Evolutionary conservation across 331 rosid species (phyloP), one percentile per base, ranked within the genome.

Genomic region (Dryas integrifolia): DNA sequence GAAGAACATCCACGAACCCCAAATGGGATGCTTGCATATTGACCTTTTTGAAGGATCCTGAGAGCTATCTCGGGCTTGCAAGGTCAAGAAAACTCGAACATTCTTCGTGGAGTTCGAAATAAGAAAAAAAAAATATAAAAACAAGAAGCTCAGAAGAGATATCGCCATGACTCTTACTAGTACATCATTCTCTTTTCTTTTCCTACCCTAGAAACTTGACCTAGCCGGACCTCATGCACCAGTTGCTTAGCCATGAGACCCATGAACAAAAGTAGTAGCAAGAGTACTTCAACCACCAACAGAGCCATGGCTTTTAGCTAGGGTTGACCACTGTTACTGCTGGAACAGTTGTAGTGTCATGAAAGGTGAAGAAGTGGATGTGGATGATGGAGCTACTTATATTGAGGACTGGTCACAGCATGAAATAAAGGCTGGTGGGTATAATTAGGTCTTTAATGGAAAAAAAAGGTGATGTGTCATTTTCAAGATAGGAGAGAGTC

Each of bases 111-210:
- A 72, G 35, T 62, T 38, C 0, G 11, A 77, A 73, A 47, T 43
- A 76, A 2, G 2, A 77, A 84, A 51, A 3, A 0, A 72, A 50
- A 14, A 9, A 49, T 0, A 0, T 58, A 81, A 81, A 58, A 40
- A 67, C 80, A 82, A 75, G 70, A 91, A 93, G 98, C 98, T 93
- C 98, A 91, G 92, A 89, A 93, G 96, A 81, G 97, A 88, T 93
- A 93, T 50, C 92, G 83, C 97, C 98, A 3, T 11, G 7, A 53
- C 72, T 7, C 66, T 75, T 65, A 82, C 57, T 76, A 67, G 86
- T 61, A 44, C 3, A 18, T 55, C 38, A 70, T 8, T 71, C 49
- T 3, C 39, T 13, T 57, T 24, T 63, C 68, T 62, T 59, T 38
- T 45, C 63, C 61, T 43, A n/a, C 15, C 46, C 43, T 35, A 41